A percentile compares a stretch with the other conserved stretches of the same genome.
phyloP scores from a whole-genome alignment of 202 grass and related monocot genomes.

The Zoysia matrella region DNA sequence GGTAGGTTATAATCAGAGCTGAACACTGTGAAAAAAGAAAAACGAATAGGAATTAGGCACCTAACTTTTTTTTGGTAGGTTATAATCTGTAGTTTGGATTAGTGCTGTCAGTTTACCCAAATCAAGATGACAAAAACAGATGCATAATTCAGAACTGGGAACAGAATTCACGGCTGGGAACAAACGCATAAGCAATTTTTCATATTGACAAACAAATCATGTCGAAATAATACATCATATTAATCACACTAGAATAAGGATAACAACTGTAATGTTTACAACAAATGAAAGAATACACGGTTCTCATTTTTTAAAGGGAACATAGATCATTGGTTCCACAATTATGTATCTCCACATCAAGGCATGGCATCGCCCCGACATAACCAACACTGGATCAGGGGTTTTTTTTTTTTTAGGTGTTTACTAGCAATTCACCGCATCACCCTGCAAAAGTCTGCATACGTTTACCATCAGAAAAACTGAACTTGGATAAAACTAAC shows the following conservation, averaged over 20 bases:
- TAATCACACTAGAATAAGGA: slow-evolving; percentile 39
- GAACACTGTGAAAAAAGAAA: too few relatives aligned
- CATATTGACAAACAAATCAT: slow-evolving; percentile 31
- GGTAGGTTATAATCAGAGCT: background rate
- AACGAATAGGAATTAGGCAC: background rate
- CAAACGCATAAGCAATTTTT: background rate
- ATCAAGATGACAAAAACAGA: background rate
- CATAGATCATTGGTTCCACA: slow-evolving; percentile 1
- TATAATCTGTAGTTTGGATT: too few relatives aligned
- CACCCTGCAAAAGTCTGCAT: slow-evolving; percentile 45
- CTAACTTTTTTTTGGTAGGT: background rate
- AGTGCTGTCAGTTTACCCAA: background rate
- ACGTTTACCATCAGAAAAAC: slow-evolving; percentile 10
- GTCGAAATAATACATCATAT: slow-evolving; percentile 37
- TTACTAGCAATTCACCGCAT: slow-evolving; percentile 31
- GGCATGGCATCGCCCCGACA: slow-evolving; percentile 1
- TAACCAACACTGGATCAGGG: background rate
- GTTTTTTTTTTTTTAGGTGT: background rate
- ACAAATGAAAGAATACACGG: slow-evolving; percentile 50
- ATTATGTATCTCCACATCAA: slow-evolving; percentile 13
- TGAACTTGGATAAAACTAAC: background rate
- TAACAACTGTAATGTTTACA: slow-evolving; percentile 51
- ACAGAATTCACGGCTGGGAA: background rate
- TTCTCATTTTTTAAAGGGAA: slow-evolving; percentile 22
- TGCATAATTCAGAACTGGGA: background rate